Percentiles rank a stretch among this genome's conserved stretches.
Evolutionary conservation across 2,329 filamentous ascomycete genomes (phyloP).

Genomic region (Botrytis elliptica): DNA sequence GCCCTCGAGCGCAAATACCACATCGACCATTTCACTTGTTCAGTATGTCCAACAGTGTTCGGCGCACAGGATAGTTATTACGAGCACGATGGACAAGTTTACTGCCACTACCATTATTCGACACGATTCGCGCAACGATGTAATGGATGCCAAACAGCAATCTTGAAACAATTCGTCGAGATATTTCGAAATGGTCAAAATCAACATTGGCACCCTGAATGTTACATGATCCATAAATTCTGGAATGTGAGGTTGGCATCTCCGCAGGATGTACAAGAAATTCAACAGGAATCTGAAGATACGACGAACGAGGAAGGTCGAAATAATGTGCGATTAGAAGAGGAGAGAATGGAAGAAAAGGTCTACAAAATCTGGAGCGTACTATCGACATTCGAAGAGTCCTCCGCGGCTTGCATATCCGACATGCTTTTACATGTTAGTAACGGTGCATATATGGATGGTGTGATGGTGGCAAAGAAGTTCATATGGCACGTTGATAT

Average conservation of each 20-base stretch:
- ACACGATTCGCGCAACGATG: conserved; percentile 95
- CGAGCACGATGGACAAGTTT: conserved; percentile 93
- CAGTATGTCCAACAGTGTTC: conserved; percentile 94
- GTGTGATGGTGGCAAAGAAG: conserved; percentile 88
- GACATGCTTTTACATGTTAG: conserved; percentile 99
- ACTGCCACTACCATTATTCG: conserved; percentile 98
- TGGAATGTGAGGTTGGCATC: conserved; percentile 85
- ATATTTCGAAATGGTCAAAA: conserved; percentile 98
- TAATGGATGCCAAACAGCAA: conserved; percentile 94
- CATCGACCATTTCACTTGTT: conserved; percentile 98
- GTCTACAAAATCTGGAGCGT: conserved; percentile 99
- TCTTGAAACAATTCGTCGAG: conserved; percentile 98
- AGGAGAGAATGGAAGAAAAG: conserved; percentile 96
- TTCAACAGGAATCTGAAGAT: conserved; percentile 42
- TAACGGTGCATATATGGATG: conserved; percentile 94
- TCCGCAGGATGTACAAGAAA: conserved; percentile 48
- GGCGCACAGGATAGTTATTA: conserved; percentile 98
- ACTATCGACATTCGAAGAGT: conserved; percentile 94
- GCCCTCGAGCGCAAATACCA: conserved; percentile 97
- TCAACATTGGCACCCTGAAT: conserved; percentile 99
- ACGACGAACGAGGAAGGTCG: conserved; percentile 67
- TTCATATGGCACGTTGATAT: conserved; percentile 97
- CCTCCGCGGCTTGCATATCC: conserved; percentile 95
- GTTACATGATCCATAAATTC: conserved; percentile 99
- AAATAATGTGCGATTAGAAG: conserved; percentile 74